A percentile compares a stretch with the other conserved stretches of the same genome.
phyloP scores from a whole-genome alignment of 768 basidiomycete species.

The Gyrodon lividus region DNA sequence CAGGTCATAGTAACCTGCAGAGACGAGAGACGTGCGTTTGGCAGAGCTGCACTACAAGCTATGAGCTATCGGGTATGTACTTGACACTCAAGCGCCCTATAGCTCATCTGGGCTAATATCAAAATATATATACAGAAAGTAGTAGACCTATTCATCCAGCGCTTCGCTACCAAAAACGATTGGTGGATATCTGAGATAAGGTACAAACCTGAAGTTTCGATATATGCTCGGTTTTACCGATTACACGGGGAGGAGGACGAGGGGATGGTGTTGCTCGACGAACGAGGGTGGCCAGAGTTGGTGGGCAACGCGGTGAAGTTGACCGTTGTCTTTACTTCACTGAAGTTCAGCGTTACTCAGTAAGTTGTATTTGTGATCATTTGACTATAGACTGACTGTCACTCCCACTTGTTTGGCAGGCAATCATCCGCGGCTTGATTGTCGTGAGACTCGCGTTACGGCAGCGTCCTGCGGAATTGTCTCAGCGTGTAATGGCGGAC shows the following conservation, averaged over 20 bases:
- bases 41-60: conserved; percentile 28
- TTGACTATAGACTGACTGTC: neutral
- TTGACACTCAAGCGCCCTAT: neutral
- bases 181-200: conserved; percentile 36
- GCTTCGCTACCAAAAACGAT: conserved; percentile 34
- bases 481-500: neutral
- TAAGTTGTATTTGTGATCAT: conserved; percentile 15
- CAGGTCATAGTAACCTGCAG: conserved; percentile 34
- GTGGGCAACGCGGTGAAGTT: conserved; percentile 34
- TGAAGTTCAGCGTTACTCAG: conserved; percentile 34
- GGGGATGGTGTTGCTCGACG: conserved; percentile 30
- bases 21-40: conserved; percentile 31
- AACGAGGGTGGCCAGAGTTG: conserved; percentile 33
- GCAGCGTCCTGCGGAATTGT: neutral
- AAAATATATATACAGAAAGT: conserved; percentile 30
- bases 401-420: conserved; percentile 11
- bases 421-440: conserved; percentile 27
- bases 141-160: conserved; percentile 32
- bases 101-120: conserved; percentile 9
- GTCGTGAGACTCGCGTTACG: neutral
- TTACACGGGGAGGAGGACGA: conserved; percentile 34
- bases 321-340: conserved; percentile 32
- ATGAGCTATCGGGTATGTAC: conserved; percentile 33
- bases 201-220: conserved; percentile 34
- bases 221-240: conserved; percentile 34